Percentiles rank a stretch among this genome's conserved stretches.
Conservation (phyloP, 768 basidiomycete species). For the Panellus pusillus region DNA sequence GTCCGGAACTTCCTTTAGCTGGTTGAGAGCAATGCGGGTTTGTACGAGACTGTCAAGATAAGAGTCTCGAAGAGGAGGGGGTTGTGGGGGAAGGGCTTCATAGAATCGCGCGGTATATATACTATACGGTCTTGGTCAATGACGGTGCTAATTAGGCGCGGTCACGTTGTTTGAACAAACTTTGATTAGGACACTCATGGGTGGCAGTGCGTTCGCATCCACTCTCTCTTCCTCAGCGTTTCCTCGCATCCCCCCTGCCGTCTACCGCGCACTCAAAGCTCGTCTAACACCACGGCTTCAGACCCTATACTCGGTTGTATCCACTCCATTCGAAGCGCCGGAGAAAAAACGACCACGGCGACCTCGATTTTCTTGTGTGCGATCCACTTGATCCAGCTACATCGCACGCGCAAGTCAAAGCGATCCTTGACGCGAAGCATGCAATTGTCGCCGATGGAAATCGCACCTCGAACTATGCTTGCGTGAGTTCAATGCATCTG, state of each 20-base stretch:
- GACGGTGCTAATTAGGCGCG: too few species aligned
- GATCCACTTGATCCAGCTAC: slow-evolving; percentile 32
- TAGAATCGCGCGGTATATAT: slow-evolving; percentile 20
- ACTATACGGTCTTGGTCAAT: slow-evolving; percentile 6
- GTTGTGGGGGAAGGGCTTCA: slow-evolving; percentile 13
- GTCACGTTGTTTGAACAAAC: too few species aligned
- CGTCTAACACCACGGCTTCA: slow-evolving; percentile 42
- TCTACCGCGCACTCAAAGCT: slow-evolving; percentile 54
- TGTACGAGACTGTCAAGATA: slow-evolving; percentile 13
- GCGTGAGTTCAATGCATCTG: slow-evolving; percentile 13
- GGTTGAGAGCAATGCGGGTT: slow-evolving; percentile 13
- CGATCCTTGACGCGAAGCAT: slow-evolving; percentile 47
- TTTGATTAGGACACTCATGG: slow-evolving; percentile 43
- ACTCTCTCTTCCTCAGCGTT: slow-evolving; percentile 44
- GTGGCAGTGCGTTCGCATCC: slow-evolving; percentile 66
- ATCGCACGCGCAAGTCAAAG: slow-evolving; percentile 37
- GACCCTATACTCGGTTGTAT: slow-evolving; percentile 50
- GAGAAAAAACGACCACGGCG: slow-evolving; percentile 66
- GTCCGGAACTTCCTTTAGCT: slow-evolving; percentile 12
- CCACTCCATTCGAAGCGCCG: slow-evolving; percentile 62
- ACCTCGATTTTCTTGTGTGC: slow-evolving; percentile 67
- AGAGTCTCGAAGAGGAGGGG: slow-evolving; percentile 3
- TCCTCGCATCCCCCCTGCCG: slow-evolving; percentile 58
- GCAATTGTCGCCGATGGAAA: slow-evolving; percentile 50
- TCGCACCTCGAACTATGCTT: slow-evolving; percentile 68